These are phyloP conservation scores for Galerina marginata DNA, from an alignment of 768 basidiomycete genomes.

Conservation along the genomic window DNA sequence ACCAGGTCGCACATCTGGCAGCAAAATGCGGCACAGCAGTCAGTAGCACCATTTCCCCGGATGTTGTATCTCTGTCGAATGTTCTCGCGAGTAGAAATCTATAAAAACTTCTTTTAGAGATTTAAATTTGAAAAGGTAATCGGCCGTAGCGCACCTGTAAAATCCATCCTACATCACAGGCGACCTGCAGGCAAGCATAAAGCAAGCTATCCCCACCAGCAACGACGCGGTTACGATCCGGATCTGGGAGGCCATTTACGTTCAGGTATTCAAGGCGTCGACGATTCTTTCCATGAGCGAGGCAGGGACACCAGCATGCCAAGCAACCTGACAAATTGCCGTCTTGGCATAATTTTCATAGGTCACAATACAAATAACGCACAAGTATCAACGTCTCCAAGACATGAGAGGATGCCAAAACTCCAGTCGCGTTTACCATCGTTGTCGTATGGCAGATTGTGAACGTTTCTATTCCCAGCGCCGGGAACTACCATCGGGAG, in stretches of 20 bases:
- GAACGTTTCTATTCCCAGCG: conserved; percentile 34
- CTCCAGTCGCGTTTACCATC: conserved; percentile 38
- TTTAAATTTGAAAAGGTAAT: neutral
- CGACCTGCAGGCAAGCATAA: conserved; percentile 16
- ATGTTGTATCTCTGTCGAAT: conserved; percentile 26
- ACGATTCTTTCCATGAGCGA: conserved; percentile 22
- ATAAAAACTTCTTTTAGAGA: neutral
- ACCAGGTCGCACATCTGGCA: conserved; percentile 26
- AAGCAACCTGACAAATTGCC: conserved; percentile 16
- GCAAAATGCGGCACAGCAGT: conserved; percentile 25
- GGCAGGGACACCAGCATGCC: conserved; percentile 26
- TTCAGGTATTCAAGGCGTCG: conserved; percentile 25
- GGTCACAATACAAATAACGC: conserved; percentile 2
- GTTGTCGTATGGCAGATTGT: conserved; percentile 28
- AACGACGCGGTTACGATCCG: conserved; percentile 13
- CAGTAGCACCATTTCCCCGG: conserved; percentile 17
- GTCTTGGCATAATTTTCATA: too few species aligned
- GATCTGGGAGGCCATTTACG: conserved; percentile 19
- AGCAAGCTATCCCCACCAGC: conserved; percentile 14
- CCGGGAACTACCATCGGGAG: conserved; percentile 20
- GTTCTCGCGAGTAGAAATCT: conserved; percentile 23
- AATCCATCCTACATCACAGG: conserved; percentile 27
- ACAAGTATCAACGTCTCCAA: conserved; percentile 32
- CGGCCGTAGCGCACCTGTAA: conserved; percentile 16
- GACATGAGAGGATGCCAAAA: conserved; percentile 32